These are phyloP conservation scores for Clavariopsis aquatica DNA, from an alignment of 495 filamentous ascomycete genomes.

Conservation along the genomic window DNA sequence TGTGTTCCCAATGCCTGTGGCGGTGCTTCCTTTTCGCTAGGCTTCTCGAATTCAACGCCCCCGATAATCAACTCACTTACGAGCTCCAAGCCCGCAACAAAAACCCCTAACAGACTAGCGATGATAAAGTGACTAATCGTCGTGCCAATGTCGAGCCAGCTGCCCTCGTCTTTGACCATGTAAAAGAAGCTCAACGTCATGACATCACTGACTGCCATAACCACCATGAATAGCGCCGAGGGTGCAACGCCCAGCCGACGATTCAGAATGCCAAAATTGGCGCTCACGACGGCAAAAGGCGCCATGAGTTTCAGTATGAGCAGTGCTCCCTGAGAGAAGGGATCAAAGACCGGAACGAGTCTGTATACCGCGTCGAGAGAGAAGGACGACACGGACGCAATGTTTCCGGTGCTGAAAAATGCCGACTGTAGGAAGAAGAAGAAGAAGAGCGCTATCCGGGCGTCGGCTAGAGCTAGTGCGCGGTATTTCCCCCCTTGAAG, in stretches of 20 bases:
- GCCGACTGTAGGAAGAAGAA: constrained; percentile 90
- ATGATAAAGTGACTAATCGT: constrained; percentile 95
- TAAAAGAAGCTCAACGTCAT: constrained; percentile 97
- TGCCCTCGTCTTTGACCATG: constrained; percentile 92
- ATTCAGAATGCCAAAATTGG: constrained; percentile 93
- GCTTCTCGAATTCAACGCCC: constrained; percentile 67
- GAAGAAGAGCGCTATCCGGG: constrained; percentile 89
- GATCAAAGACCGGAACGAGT: constrained; percentile 91
- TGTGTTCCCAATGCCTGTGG: not conserved
- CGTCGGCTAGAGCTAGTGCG: constrained; percentile 73
- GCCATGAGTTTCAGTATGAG: constrained; percentile 88
- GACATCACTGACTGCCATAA: constrained; percentile 89
- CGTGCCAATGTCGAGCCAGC: constrained; percentile 95
- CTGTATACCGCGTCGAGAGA: constrained; percentile 87
- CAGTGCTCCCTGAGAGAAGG: constrained; percentile 87
- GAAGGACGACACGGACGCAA: constrained; percentile 94
- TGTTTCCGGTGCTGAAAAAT: constrained; percentile 97
- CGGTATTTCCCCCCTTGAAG: constrained; percentile 55
- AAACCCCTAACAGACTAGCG: constrained; percentile 83
- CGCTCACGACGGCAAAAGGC: constrained; percentile 90
- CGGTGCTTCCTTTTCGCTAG: not conserved
- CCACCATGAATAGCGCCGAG: constrained; percentile 88
- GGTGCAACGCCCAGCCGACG: constrained; percentile 75
- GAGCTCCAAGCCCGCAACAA: constrained; percentile 85
- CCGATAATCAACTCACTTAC: constrained; percentile 80